Evolutionary conservation across 2,329 filamentous ascomycete genomes (phyloP).

Genomic region (Epichloe brachyelytri): DNA sequence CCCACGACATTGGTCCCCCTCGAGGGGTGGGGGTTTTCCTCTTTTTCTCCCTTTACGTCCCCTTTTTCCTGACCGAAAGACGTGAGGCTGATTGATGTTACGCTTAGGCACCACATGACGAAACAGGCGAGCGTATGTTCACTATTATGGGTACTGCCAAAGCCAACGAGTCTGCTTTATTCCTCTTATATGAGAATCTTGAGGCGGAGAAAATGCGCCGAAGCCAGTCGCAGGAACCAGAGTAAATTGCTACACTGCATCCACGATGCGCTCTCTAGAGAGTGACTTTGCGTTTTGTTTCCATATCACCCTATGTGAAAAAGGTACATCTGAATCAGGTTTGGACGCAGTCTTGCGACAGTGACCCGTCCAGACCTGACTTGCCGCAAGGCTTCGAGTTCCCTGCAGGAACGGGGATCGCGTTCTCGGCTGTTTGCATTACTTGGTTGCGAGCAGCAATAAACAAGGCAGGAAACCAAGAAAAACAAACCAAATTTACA

Average conservation of each 20-base stretch:
- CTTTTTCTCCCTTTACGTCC: neutral
- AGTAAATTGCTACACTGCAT: constrained; percentile 25
- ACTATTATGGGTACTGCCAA: constrained; percentile 93
- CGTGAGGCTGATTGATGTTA: neutral
- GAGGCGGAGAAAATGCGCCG: constrained; percentile 98
- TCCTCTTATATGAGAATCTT: constrained; percentile 95
- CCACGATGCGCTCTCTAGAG: constrained; percentile 11
- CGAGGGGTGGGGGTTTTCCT: rapidly evolving
- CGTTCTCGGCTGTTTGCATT: constrained; percentile 5
- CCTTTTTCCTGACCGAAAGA: neutral
- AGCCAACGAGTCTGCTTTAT: constrained; percentile 91
- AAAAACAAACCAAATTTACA: neutral
- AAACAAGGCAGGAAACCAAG: neutral
- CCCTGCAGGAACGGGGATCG: constrained; percentile 31
- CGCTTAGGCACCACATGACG: constrained; percentile 70
- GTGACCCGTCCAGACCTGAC: constrained; percentile 44
- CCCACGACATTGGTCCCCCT: neutral
- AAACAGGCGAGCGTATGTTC: constrained; percentile 98
- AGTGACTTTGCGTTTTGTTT: constrained; percentile 17
- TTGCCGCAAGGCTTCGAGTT: constrained; percentile 45
- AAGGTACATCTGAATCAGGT: constrained; percentile 32
- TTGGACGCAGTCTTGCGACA: constrained; percentile 30
- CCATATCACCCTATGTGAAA: constrained; percentile 15
- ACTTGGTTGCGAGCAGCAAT: neutral
- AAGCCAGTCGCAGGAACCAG: constrained; percentile 55